Conservation (phyloP, 108 stramenopile genomes). For the Nitzschia sp. region DNA sequence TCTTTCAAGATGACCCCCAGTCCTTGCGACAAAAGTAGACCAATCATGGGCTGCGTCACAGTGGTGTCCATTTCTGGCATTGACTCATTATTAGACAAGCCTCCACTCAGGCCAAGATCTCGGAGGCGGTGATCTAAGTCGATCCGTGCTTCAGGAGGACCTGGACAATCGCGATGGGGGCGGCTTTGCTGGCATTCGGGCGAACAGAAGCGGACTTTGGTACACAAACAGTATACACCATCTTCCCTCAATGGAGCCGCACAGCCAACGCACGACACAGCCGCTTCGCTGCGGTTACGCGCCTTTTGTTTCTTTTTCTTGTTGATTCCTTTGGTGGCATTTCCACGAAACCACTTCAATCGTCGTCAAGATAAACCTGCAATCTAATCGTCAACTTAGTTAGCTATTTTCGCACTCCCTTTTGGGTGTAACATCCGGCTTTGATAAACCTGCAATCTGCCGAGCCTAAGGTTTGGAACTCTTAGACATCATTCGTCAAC, state of each 20-base stretch:
- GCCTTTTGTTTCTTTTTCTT: neutral
- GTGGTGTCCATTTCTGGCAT: neutral
- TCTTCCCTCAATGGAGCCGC: neutral
- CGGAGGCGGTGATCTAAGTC: too few species aligned
- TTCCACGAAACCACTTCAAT: too few species aligned
- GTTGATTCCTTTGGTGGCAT: too few species aligned
- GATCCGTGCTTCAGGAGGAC: neutral
- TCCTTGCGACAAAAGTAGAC: neutral
- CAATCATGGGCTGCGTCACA: neutral
- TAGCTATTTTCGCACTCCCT: too few species aligned
- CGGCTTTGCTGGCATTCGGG: neutral
- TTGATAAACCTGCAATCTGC: too few species aligned
- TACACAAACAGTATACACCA: neutral
- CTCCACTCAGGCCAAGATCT: too few species aligned
- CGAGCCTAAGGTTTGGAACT: too few species aligned
- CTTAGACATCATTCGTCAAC: too few species aligned
- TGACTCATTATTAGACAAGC: neutral
- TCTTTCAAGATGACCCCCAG: neutral
- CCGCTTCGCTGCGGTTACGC: neutral
- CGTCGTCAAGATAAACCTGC: too few species aligned
- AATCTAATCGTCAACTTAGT: too few species aligned
- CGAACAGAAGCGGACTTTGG: neutral
- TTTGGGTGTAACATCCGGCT: too few species aligned
- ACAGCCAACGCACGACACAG: neutral
- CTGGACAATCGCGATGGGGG: neutral